Evolutionary conservation across 257 asterid genomes (phyloP), one percentile per base, ranked within the genome.

Genomic region (Nyctanthes arbortristis): DNA sequence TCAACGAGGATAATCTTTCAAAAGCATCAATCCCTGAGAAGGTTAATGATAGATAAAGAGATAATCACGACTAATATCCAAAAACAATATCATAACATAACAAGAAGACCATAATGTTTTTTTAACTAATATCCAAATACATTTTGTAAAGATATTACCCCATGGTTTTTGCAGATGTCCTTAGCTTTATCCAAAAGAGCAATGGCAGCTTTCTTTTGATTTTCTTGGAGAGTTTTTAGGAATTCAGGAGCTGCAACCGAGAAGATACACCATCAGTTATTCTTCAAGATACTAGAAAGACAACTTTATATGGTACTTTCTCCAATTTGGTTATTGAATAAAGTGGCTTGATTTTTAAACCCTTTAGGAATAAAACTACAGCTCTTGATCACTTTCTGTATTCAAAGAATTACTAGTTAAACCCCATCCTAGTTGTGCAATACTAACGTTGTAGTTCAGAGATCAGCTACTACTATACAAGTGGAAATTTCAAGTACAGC

Each of bases 161-260:
- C 89, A 40, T 78, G 35, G 35, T 67, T 14, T 18, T 13, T 40
- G 78, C 90, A 87, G 33, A 85, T 25, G 18, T 67, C 78, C 79
- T 79, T 87, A 28, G 92, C 87, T 68, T 52, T 79, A 60, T 83
- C 82, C 68, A 85, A 59, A 73, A 87, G 67, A 59, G 75, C 78
- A 70, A 67, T 36, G 12, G 89, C 85, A 20, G n/a, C 24, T 67
- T 47, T 77, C 57, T 69, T 66, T 5, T 70, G 75, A 62, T 75
- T 79, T 58, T 84, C 88, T 77, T 78, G 86, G 22, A 89, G 27
- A 54, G 60, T 52, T 18, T 4, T 63, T 32, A 85, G 31, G 3
- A 85, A 55, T 29, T 85, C 90, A 18, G 73, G 59, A 47, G 90
- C 92, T 85, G 83, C 79, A 80, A 37, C n/a, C 36, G 24, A 30